Conservation (phyloP, 176 grass and related monocot species). For the Musa schizocarpa region DNA sequence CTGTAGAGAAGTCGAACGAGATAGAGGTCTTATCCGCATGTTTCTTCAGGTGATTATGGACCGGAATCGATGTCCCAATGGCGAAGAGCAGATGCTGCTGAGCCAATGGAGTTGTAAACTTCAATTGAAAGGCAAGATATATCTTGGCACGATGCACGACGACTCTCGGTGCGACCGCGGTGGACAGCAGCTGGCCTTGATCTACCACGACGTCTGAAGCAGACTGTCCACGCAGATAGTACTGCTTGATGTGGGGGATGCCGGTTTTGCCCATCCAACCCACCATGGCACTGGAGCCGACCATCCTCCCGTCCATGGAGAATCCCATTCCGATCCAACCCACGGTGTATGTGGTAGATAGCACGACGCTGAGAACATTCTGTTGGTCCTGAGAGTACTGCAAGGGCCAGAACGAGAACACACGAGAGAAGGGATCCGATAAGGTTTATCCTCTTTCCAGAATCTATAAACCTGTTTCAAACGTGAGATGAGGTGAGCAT, state of each 20-base stretch:
- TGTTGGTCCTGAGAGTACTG: conserved; percentile 75
- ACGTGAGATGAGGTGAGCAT: background rate
- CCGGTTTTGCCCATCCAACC: conserved; percentile 91
- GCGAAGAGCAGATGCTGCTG: conserved; percentile 72
- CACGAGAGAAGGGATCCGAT: too few species aligned
- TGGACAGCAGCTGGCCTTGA: conserved; percentile 54
- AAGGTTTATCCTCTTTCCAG: background rate
- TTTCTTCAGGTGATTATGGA: conserved; percentile 49
- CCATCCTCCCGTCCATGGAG: conserved; percentile 67
- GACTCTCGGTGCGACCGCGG: conserved; percentile 44
- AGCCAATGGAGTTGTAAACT: conserved; percentile 36
- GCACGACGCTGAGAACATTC: conserved; percentile 68
- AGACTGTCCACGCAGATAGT: conserved; percentile 37
- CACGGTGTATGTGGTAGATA: conserved; percentile 61
- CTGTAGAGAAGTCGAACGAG: conserved; percentile 81
- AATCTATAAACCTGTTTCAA: background rate
- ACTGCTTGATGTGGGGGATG: conserved; percentile 51
- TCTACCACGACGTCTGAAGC: conserved; percentile 38
- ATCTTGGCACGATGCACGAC: conserved; percentile 79
- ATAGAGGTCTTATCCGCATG: conserved; percentile 79
- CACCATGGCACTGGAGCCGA: conserved; percentile 89
- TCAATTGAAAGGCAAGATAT: conserved; percentile 68
- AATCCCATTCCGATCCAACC: conserved; percentile 97
- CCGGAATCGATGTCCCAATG: conserved; percentile 55
- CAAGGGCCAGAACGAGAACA: conserved; percentile 5